Conservation (phyloP, 2,329 filamentous ascomycete species). For the Xylaria sp. region DNA sequence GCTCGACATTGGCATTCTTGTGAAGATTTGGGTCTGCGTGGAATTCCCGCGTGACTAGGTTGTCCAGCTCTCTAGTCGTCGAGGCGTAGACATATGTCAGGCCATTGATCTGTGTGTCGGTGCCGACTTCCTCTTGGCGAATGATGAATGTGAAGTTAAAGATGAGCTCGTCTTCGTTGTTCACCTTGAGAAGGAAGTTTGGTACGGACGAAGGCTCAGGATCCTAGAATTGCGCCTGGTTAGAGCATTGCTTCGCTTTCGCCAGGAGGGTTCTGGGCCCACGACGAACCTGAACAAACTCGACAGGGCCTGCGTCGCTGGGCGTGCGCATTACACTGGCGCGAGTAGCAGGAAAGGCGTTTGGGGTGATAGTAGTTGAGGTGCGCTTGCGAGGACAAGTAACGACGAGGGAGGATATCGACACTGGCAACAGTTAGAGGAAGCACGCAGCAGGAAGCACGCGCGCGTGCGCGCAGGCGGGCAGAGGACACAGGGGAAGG, state of each 20-base stretch:
- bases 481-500: not conserved
- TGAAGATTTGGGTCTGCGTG: constrained; percentile 97
- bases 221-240: constrained; percentile 66
- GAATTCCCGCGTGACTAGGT: constrained; percentile 92
- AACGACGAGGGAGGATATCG: constrained; percentile 83
- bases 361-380: constrained; percentile 81
- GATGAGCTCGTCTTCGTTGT: constrained; percentile 89
- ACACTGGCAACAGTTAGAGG: constrained; percentile 67
- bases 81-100: constrained; percentile 93
- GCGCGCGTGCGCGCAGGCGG: constrained; percentile 36
- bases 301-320: constrained; percentile 79
- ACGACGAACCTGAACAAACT: constrained; percentile 85
- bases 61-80: constrained; percentile 87
- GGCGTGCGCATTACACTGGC: constrained; percentile 76
- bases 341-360: constrained; percentile 85
- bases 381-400: constrained; percentile 81
- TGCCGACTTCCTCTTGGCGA: constrained; percentile 64
- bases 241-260: constrained; percentile 35
- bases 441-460: constrained; percentile 3
- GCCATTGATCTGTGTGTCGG: constrained; percentile 84
- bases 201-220: constrained; percentile 72
- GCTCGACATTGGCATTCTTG: constrained; percentile 94
- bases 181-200: constrained; percentile 84
- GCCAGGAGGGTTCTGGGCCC: constrained; percentile 21
- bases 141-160: constrained; percentile 94